Evolutionary conservation across 2,329 filamentous ascomycete species (phyloP).

Genomic region (Whalleya microplaca): DNA sequence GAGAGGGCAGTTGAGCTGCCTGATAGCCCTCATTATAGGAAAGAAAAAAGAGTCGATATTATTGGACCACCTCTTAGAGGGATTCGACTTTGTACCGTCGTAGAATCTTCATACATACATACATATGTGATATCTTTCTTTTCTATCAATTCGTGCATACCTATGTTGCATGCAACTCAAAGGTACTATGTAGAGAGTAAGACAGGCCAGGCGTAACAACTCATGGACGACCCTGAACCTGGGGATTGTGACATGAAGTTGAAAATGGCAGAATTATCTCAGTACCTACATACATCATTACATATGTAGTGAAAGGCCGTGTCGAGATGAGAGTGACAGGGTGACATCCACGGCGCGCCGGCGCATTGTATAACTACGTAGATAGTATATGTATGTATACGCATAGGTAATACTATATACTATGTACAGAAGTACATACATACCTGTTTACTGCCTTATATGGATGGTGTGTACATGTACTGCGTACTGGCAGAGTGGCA

Average conservation of each 20-base stretch:
- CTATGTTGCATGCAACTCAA: no score
- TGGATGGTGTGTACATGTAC: not conserved
- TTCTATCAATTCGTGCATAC: no score
- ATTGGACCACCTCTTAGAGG: not conserved
- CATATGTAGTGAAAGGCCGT: not conserved
- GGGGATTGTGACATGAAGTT: not conserved
- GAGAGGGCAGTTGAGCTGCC: no score
- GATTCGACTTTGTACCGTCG: no score
- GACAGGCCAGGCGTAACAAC: no score
- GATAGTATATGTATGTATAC: not conserved
- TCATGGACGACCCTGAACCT: not conserved
- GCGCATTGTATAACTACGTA: not conserved
- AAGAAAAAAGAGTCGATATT: not conserved
- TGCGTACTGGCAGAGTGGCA: constrained; percentile 1
- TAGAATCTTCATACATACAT: not conserved
- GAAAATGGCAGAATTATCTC: not conserved
- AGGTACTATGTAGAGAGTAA: no score
- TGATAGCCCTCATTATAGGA: not conserved
- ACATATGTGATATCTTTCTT: not conserved
- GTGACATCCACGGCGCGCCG: not conserved
- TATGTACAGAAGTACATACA: not conserved
- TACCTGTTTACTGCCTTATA: no score
- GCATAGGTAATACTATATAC: not conserved
- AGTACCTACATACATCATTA: no score
- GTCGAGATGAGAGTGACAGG: not conserved